Evolutionary conservation across 2,329 filamentous ascomycete genomes (phyloP), one percentile per base, ranked within the genome.

Genomic region (Metarhizium sp.): DNA sequence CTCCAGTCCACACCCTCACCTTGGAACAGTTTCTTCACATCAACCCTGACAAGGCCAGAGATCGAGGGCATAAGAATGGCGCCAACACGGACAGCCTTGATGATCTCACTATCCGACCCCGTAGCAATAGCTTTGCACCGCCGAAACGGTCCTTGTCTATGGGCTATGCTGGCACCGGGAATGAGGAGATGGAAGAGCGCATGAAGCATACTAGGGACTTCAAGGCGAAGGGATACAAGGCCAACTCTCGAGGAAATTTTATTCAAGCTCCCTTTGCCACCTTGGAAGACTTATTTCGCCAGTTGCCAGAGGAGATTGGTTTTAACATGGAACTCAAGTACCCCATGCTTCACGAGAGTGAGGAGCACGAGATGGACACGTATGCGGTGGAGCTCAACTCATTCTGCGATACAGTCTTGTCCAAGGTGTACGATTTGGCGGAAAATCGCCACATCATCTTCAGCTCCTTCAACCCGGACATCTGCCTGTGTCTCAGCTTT

Each of bases 271-370:
- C 92, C 0, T 99, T 99, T 72, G 92, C 92, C 7, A 99, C 94
- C 0, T 78, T 99, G 4, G 91, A 96, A 69, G 90, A 96, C 59
- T 85, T 97, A 68, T 96, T 99, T 74, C 81, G 82, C 64, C 86
- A 92, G 66, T 75, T 99, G 0, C 90, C 91, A 0, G 81, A 87
- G 59, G 78, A 82, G 14, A 88, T 95, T 25, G 92, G 94, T 14
- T 99, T 99, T 79, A 97, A 99, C 71, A 95, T 99, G 62, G 94
- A 99, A 75, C 88, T 99, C 81, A 97, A 99, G 73, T 99, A 99
- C 68, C 94, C 94, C 5, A 97, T 97, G 92, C 82, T 99, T 46
- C 87, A 92, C 68, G 95, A 99, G 76, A 90, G 85, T 57, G 90
- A 96, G 70, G 89, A 95, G 69, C 88, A 96, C 61, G 90, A 95